Base-by-base conservation (phyloP, 179 eudicot genomes). In the Patellifolia procumbens region DNA sequence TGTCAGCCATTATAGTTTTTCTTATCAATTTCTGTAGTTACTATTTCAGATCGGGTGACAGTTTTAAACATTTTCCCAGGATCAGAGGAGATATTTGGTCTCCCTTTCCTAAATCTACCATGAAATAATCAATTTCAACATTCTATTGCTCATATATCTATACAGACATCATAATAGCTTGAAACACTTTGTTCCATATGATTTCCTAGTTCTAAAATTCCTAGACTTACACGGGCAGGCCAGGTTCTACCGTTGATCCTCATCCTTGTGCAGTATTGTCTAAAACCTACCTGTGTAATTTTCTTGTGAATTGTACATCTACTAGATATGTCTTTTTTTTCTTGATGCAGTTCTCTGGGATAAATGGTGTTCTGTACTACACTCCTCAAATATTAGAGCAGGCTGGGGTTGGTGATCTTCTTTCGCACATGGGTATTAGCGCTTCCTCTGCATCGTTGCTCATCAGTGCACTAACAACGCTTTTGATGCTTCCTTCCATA, bases 311-410 rank as follows among this genome's bases (percentile, higher is more conserved):
- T 48, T 49, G 37, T 72, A 19, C 1, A 43, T 43, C 66, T 39
- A 72, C 39, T 71, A 45, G 51, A 43, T 5, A 24, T 32, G 26
- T 31, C 49, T 32, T 43, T 34, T 43, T 34, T 74, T 79, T 62
- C 60, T 78, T 59, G 73, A 67, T 84, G 87, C 89, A 91, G 97
- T 91, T 91, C 71, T 86, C 92, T 55, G 97, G 97, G 37, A 91
- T 91, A 83, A 91, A 87, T 76, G 97, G 94, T 55, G 97, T 92
- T 69, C 82, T 92, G 8, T 90, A 89, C 78, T 92, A 90, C 77
- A 89, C 91, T 31, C 97, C 94, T 53, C 97, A 92, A 81, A 87
- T 92, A 80, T 87, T 92, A 49, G 86, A 92, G 86, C 84, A 90
- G 69, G 94, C 92, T 32, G 97, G 97, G 68, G 94, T 89, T 49